Base-by-base conservation (phyloP, 2,329 filamentous ascomycete genomes). In the Nothomitra cinnamomea region DNA sequence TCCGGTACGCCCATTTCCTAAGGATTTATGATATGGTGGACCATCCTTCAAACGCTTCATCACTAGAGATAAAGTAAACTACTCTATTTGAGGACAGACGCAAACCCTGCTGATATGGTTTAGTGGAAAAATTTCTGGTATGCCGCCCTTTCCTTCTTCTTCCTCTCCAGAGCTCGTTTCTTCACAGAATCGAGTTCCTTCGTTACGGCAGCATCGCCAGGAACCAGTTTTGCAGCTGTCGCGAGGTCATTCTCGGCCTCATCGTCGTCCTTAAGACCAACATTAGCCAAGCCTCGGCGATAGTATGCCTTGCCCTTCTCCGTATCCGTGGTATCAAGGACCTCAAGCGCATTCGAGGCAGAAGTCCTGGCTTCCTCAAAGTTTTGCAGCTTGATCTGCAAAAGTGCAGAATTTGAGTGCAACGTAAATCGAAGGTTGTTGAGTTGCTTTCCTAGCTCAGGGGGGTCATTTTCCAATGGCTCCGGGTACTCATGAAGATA, bases 241-340 rank as follows among this genome's bases (percentile, higher is more conserved):
- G 84, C 75, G 49, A 95, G 77, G 63, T 86, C 83, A 59, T 78
- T 75, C 38, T 92, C 70, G 4, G 88, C 90, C 17, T 74, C 74
- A 40, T 95, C 90, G 62, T 95, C 87, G 60, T 92, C 87, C 76
- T 87, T 94, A 62, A 85, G 71, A 28, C 79, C 82, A 52, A 83
- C 73, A 57, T 79, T 69, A n/a, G 90, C 87, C 55, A 85, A 71
- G 25, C 81, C 92, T 56, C 87, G 82, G 58, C 92, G 80, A 73
- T 86, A 98, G 53, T 85, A 76, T 1, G 85, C 89, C 76, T 98
- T 98, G 57, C 84, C 90, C 67, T 83, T 83, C 66, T 96, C 90
- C 48, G 80, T 75, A 57, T 88, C 83, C 36, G 77, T 76, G 53
- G 75, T 77, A 0, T 72, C 66, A 43, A 82, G 63, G 2, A 76